Evolutionary conservation across 108 stramenopile genomes (phyloP), one percentile per base, ranked within the genome.

Genomic region (Fistulifera pelliculosa): DNA sequence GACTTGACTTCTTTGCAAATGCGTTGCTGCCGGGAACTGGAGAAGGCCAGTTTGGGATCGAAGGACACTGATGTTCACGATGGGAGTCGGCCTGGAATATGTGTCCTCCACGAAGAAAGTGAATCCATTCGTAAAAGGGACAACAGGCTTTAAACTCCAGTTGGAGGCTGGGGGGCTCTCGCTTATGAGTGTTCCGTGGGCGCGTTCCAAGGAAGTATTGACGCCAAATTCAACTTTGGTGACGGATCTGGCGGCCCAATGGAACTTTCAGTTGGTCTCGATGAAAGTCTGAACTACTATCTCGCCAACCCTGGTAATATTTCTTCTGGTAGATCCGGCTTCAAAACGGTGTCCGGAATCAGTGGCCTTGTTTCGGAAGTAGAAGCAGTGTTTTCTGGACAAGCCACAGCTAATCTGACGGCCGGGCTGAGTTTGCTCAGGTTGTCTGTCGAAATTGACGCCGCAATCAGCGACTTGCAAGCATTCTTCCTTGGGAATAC

Each of bases 211-310:
- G 70, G 56, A 5, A 21, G 22, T 44, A 58, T 71, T 2, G 38
- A 28, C 56, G 52, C 41, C 1, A 21, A 38, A 0, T 49, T 60
- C 26, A 65, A 47, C 25, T 31, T 55, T 35, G 64, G 54, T 3
- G 24, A 57, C 18, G 52, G 28, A 6, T 3, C 3, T 8, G 24
- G 12, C 16, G 11, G 25, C 15, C 58, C 44, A 15, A 31, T 71
- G 13, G 44, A 2, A 23, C 41, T 71, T 16, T 13, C 17, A n/a
- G 35, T 61, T 38, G 64, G 70, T 16, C 55, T 71, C 13, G 40
- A 65, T 26, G n/a, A n/a, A 18, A 38, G 19, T 6, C 11, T 61
- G 47, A 71, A 71, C 52, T 71, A 71, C 43, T 65, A 61, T 41
- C 44, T 71, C 38, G 47, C 52, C 42, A 38, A 43, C 27, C 25